A percentile compares a stretch with the other conserved stretches of the same genome.
These are phyloP conservation scores for Sclerotinia trifoliorum DNA, from an alignment of 2,329 filamentous ascomycete species.

Conservation along the genomic window DNA sequence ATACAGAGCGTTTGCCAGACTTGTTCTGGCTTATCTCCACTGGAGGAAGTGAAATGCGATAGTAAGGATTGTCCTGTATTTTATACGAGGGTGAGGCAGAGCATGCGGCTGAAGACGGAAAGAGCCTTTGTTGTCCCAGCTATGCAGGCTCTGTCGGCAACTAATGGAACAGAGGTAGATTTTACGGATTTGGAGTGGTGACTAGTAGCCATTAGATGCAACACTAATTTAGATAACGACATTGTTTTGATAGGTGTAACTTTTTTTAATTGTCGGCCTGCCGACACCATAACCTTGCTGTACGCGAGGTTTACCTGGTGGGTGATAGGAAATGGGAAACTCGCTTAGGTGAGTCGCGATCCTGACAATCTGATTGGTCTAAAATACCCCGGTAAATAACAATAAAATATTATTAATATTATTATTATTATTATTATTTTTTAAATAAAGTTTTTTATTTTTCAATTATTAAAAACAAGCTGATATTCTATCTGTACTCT, in stretches of 20 bases:
- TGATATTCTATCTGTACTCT: too few relatives aligned
- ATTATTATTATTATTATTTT: too few relatives aligned
- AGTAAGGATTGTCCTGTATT: slow-evolving; percentile 92
- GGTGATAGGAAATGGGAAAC: too few relatives aligned
- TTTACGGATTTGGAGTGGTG: slow-evolving; percentile 38
- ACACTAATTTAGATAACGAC: not conserved
- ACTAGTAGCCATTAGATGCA: not conserved
- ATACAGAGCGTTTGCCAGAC: slow-evolving; percentile 73
- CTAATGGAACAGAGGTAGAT: slow-evolving; percentile 19
- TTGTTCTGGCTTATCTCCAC: slow-evolving; percentile 70
- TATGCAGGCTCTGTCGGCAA: slow-evolving; percentile 43
- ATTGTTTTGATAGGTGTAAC: not conserved
- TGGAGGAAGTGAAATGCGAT: slow-evolving; percentile 81
- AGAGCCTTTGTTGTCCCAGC: slow-evolving; percentile 44
- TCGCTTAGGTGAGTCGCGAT: too few relatives aligned
- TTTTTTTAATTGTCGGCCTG: too few relatives aligned
- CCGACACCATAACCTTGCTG: too few relatives aligned
- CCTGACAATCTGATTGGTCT: too few relatives aligned
- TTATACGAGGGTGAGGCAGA: slow-evolving; percentile 70
- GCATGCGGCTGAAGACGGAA: slow-evolving; percentile 45
- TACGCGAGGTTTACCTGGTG: too few relatives aligned
- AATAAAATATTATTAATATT: too few relatives aligned
- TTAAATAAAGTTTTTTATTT: too few relatives aligned
- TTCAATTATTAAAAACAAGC: too few relatives aligned
- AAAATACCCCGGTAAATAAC: too few relatives aligned